These are phyloP conservation scores for Trapa bicornis DNA, from an alignment of 345 rosid genomes.

Conservation along the genomic window DNA sequence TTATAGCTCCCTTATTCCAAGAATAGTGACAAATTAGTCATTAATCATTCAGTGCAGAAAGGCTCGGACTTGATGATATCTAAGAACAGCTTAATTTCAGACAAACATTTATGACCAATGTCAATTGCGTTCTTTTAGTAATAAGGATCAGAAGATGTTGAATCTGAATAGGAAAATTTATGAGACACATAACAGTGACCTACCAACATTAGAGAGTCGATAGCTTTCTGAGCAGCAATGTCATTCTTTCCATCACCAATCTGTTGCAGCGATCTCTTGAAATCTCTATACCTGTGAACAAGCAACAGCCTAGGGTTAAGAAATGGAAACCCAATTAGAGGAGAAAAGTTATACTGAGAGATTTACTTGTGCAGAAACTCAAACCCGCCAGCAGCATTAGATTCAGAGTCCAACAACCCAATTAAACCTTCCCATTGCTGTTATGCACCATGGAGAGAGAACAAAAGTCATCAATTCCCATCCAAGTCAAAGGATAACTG, in stretches of 20 bases:
- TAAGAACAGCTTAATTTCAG: neutral
- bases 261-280: constrained; percentile 65
- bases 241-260: constrained; percentile 42
- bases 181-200: constrained; percentile 7
- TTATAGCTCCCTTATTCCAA: neutral
- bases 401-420: constrained; percentile 73
- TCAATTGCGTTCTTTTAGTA: neutral
- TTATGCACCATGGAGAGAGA: constrained; percentile 5
- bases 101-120: neutral
- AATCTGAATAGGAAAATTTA: neutral
- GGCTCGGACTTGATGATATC: neutral
- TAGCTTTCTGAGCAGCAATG: constrained; percentile 55
- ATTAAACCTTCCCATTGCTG: constrained; percentile 98
- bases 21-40: neutral
- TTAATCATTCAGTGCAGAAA: neutral
- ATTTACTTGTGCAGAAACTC: constrained; percentile 84
- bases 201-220: constrained; percentile 71
- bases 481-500: neutral
- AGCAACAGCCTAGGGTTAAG: neutral
- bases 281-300: constrained; percentile 69
- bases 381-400: constrained; percentile 71
- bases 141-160: neutral
- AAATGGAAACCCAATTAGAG: neutral
- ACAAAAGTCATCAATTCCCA: neutral
- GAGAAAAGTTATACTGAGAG: constrained; percentile 4